A percentile compares a stretch with the other conserved stretches of the same genome.
These are phyloP conservation scores for Aciculosporium take DNA, from an alignment of 2,329 filamentous ascomycete species.

Conservation along the genomic window DNA sequence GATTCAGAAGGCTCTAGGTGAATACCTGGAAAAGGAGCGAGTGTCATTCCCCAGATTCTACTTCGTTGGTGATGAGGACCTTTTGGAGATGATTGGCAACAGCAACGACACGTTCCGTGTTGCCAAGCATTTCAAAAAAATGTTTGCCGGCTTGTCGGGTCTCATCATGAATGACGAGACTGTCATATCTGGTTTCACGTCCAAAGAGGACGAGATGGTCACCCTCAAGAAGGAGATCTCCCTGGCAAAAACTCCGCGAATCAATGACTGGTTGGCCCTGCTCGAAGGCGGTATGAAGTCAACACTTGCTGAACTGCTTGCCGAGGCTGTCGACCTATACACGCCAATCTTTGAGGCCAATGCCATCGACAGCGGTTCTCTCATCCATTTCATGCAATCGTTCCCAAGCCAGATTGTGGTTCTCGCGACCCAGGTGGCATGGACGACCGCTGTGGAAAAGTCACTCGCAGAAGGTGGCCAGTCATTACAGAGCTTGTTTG, in stretches of 20 bases:
- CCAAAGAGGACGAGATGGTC: constrained; percentile 87
- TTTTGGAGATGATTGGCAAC: constrained; percentile 98
- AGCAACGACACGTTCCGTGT: constrained; percentile 94
- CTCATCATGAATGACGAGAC: constrained; percentile 78
- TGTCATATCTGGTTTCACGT: constrained; percentile 82
- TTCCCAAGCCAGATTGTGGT: constrained; percentile 95
- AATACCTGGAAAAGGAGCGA: constrained; percentile 95
- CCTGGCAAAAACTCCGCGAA: constrained; percentile 81
- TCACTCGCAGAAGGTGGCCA: constrained; percentile 58
- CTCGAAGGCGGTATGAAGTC: constrained; percentile 88
- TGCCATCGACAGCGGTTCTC: constrained; percentile 51
- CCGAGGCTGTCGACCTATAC: constrained; percentile 75
- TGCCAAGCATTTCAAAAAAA: constrained; percentile 98
- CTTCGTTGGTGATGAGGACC: constrained; percentile 96
- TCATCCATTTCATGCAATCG: constrained; percentile 66
- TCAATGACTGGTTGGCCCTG: constrained; percentile 97
- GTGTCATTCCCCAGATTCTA: constrained; percentile 98
- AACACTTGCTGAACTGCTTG: constrained; percentile 78
- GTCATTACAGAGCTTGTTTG: constrained; percentile 56
- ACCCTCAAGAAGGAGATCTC: constrained; percentile 82
- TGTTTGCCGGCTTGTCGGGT: constrained; percentile 94
- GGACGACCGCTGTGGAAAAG: constrained; percentile 77
- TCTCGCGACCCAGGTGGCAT: constrained; percentile 81
- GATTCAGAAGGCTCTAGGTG: constrained; percentile 95
- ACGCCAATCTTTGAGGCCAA: constrained; percentile 60